Evolutionary conservation across 1,284 basidiomycete genomes (phyloP).

Genomic region (Ceratobasidium sp.): DNA sequence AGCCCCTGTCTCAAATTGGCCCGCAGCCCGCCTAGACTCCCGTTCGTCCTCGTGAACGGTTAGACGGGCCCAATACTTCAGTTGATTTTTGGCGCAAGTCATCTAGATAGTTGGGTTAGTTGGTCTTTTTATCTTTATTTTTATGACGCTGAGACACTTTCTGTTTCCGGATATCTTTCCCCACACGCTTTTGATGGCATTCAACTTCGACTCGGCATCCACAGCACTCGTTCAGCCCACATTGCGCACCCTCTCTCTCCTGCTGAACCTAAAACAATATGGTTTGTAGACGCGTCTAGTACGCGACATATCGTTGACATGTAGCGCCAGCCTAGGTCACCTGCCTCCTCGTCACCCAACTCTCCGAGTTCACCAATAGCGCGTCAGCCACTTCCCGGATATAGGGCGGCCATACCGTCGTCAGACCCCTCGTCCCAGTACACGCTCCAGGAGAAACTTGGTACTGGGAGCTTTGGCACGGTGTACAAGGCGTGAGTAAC

Average conservation of each 20-base stretch:
- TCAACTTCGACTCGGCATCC: slow-evolving; percentile 7
- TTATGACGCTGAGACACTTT: slow-evolving; percentile 18
- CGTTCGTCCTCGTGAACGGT: neutral
- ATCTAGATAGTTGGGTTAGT: neutral
- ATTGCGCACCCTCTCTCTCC: neutral
- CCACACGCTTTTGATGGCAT: slow-evolving; percentile 16
- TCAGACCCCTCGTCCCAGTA: slow-evolving; percentile 87
- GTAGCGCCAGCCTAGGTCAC: slow-evolving; percentile 11
- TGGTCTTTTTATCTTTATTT: neutral
- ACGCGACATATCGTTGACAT: neutral
- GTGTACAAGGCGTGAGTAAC: slow-evolving; percentile 86
- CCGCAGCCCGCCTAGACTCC: slow-evolving; percentile 17
- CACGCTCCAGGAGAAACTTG: slow-evolving; percentile 92
- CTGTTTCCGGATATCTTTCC: slow-evolving; percentile 28
- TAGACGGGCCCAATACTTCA: neutral
- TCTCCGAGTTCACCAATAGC: slow-evolving; percentile 21
- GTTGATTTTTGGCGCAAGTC: slow-evolving; percentile 10
- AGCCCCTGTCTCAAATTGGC: slow-evolving; percentile 39
- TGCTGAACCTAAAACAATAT: slow-evolving; percentile 9
- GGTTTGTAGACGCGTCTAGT: neutral
- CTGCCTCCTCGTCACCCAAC: slow-evolving; percentile 17
- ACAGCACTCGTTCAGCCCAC: neutral
- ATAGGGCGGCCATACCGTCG: neutral
- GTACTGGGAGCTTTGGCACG: slow-evolving; percentile 96
- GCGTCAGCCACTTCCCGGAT: slow-evolving; percentile 23